Base-by-base conservation (phyloP, 2,329 filamentous ascomycete genomes). In the Pseudocercospora vitis region DNA sequence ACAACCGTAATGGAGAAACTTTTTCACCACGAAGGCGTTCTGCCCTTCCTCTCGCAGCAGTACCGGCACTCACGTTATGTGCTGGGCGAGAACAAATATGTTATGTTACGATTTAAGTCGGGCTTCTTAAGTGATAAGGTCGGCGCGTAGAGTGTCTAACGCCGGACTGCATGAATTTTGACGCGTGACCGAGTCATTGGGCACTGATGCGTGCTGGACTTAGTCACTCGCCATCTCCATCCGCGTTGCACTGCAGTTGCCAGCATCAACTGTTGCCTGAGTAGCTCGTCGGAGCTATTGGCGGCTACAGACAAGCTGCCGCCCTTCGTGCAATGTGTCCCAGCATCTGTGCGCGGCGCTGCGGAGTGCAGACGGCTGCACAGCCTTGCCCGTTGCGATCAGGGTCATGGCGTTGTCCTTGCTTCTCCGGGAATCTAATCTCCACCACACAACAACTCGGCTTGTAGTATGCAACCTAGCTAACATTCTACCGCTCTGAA, bases 1-100 rank as follows among this genome's bases (percentile, higher is more conserved):
- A 29, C 55, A 57, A 28, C 37, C 24, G 21, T 50, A 46, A 11
- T 50, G 50, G 2, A 53, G 23, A 5, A 35, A 21, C n/a, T 26
- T 33, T 8, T 4, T 3, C 7, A 31, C 18, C 18, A 28, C 16
- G 19, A 45, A 55, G 6, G 28, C 31, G 23, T 50, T 52, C 23
- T 28, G 11, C 7, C 23, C 24, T 52, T 50, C 2, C 14, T 31
- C 44, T 57, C 55, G 48, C 47, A 57, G 51, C 55, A 57, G 23
- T 55, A 55, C 12, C 31, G 19, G 26, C 55, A 55, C 24, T 57
- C 55, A 14, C 24, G 39, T 23, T 24, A 31, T 16, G 23, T 14
- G 9, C 47, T 46, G 16, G 21, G 50, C 8, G 50, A 50, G 14
- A 53, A 8, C 12, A 53, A 47, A 12, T 39, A 5, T 16, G 16